A percentile compares a stretch with the other conserved stretches of the same genome.
Conservation (phyloP, 164 flowering plant species). For the Vitis rupestris region DNA sequence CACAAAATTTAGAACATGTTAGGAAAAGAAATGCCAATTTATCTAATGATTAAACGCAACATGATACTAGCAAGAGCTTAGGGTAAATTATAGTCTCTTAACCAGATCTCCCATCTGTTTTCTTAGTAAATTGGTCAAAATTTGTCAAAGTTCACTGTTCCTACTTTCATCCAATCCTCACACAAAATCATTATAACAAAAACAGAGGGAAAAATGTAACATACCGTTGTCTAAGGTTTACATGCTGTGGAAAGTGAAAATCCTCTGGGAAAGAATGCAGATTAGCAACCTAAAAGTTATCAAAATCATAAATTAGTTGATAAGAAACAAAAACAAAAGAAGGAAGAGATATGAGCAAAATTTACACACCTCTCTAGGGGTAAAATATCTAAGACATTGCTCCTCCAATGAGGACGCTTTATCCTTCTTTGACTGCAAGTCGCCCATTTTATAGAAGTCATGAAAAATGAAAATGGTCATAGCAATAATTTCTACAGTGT, state of each 20-base stretch:
- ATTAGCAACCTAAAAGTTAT: conserved; percentile 73
- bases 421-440: conserved; percentile 47
- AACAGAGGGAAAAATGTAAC: conserved; percentile 4
- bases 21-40: too few species aligned
- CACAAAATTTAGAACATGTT: too few species aligned
- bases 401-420: conserved; percentile 46
- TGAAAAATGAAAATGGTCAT: neutral
- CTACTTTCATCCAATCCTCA: neutral
- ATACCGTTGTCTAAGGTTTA: conserved; percentile 81
- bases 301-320: neutral
- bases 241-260: conserved; percentile 71
- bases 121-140: too few species aligned
- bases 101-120: too few species aligned
- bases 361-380: conserved; percentile 84
- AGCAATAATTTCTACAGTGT: neutral
- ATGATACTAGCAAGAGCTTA: too few species aligned
- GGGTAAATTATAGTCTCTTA: too few species aligned
- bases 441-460: conserved; percentile 2
- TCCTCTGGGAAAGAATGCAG: conserved; percentile 84
- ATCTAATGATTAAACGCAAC: too few species aligned
- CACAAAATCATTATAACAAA: neutral
- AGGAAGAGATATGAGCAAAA: neutral
- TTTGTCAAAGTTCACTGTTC: too few species aligned
- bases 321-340: neutral
- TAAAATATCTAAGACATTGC: conserved; percentile 82